Percentiles rank a stretch among this genome's conserved stretches.
These are phyloP conservation scores for Oehlia diaphana DNA, from an alignment of 192 early-diverging fungal genomes.

Conservation along the genomic window DNA sequence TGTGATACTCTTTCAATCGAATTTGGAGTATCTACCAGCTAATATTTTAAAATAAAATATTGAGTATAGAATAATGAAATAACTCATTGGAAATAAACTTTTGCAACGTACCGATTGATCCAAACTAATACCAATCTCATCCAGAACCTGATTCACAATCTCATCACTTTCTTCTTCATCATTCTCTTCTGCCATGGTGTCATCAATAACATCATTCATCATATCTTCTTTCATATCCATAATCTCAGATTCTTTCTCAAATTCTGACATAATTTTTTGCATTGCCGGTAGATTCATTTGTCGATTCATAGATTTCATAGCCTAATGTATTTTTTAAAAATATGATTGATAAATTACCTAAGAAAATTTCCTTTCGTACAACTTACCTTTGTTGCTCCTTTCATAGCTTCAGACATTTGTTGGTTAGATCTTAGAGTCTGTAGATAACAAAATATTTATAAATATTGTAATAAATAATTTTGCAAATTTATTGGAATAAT, in stretches of 20 bases:
- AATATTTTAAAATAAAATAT: neutral
- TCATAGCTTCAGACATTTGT: slow-evolving; percentile 94
- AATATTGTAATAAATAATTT: neutral
- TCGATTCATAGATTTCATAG: slow-evolving; percentile 97
- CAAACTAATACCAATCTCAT: slow-evolving; percentile 91
- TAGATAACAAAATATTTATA: slow-evolving; percentile 10
- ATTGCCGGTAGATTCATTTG: slow-evolving; percentile 93
- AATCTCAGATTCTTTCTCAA: slow-evolving; percentile 89
- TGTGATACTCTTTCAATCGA: slow-evolving; percentile 38
- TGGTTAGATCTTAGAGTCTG: slow-evolving; percentile 92
- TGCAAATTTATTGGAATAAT: slow-evolving; percentile 12
- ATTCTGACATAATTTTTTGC: slow-evolving; percentile 96
- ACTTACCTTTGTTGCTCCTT: slow-evolving; percentile 82
- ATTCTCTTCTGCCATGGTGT: slow-evolving; percentile 90
- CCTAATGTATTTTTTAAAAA: slow-evolving; percentile 37
- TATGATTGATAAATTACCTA: neutral
- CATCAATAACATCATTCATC: slow-evolving; percentile 98
- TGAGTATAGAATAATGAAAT: neutral
- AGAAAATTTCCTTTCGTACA: slow-evolving; percentile 1
- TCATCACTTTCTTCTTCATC: slow-evolving; percentile 90
- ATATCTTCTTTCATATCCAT: slow-evolving; percentile 99
- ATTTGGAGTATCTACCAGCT: slow-evolving; percentile 52
- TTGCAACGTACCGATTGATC: slow-evolving; percentile 62
- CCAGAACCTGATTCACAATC: slow-evolving; percentile 91
- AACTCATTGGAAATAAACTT: neutral